Evolutionary conservation across 495 filamentous ascomycete genomes (phyloP).

Genomic region (Neurospora tetrasperma): DNA sequence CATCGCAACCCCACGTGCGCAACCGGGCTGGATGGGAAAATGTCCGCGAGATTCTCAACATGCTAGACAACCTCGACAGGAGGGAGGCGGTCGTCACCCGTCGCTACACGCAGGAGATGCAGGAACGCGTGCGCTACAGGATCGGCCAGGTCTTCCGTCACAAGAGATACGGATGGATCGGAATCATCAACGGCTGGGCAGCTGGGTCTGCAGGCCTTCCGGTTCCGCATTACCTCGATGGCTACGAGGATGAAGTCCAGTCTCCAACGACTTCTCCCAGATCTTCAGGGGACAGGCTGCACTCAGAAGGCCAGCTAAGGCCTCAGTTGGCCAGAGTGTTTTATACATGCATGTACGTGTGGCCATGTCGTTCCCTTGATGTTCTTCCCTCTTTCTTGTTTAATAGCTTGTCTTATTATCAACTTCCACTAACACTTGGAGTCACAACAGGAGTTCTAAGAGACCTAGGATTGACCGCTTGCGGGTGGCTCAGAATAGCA

Average conservation of each 20-base stretch:
- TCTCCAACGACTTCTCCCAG: constrained; percentile 44
- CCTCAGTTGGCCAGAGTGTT: constrained; percentile 56
- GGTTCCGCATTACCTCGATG: constrained; percentile 24
- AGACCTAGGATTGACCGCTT: constrained; percentile 36
- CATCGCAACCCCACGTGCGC: constrained; percentile 5
- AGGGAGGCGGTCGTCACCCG: constrained; percentile 45
- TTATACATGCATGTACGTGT: constrained; percentile 77
- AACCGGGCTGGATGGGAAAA: constrained; percentile 15
- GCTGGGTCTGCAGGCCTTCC: constrained; percentile 23
- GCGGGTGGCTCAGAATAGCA: constrained; percentile 84
- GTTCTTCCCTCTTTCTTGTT: neutral
- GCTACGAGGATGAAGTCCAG: constrained; percentile 33
- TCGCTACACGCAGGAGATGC: constrained; percentile 32
- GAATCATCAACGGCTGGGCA: constrained; percentile 83
- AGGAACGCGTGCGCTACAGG: constrained; percentile 47
- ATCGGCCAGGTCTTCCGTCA: constrained; percentile 83
- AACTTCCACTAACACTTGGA: neutral
- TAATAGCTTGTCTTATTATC: neutral
- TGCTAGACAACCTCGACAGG: constrained; percentile 50
- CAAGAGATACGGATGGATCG: constrained; percentile 66
- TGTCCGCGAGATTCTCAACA: constrained; percentile 39
- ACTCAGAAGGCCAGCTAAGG: neutral
- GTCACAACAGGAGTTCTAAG: constrained; percentile 6
- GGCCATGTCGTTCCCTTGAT: neutral
- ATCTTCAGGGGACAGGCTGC: constrained; percentile 28